Conservation (phyloP, 2,329 filamentous ascomycete species). For the Neofusicoccum cordaticola region DNA sequence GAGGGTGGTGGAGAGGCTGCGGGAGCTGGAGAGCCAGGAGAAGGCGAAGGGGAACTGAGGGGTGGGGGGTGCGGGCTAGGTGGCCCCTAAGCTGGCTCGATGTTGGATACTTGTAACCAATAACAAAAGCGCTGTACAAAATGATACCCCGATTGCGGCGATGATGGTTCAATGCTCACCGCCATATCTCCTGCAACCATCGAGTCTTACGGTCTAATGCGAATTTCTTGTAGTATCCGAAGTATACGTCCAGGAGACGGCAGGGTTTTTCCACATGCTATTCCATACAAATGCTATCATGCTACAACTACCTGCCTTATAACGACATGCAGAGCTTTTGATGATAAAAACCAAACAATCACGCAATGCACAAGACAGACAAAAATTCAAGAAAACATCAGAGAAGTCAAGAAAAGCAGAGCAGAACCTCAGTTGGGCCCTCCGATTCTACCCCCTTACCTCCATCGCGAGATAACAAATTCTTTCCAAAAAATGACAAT, state of each 20-base stretch:
- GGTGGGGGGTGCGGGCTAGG: too few relatives aligned
- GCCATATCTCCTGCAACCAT: too few relatives aligned
- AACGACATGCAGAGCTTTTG: background rate
- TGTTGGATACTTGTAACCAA: too few relatives aligned
- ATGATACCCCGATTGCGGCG: background rate
- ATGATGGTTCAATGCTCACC: too few relatives aligned
- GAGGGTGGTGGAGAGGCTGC: slow-evolving; percentile 48
- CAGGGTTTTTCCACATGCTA: background rate
- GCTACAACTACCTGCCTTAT: background rate
- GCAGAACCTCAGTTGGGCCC: background rate
- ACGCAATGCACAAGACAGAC: background rate
- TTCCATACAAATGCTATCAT: background rate
- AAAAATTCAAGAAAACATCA: background rate
- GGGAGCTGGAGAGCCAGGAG: slow-evolving; percentile 24
- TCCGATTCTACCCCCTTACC: background rate
- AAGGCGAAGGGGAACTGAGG: background rate
- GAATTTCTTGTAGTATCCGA: too few relatives aligned
- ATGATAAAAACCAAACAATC: background rate
- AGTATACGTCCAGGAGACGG: too few relatives aligned
- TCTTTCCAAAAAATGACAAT: background rate
- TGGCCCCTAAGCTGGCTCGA: too few relatives aligned
- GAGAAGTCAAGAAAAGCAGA: background rate
- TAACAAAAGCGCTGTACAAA: too few relatives aligned
- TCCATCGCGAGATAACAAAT: background rate
- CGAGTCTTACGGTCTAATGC: too few relatives aligned